Evolutionary conservation across 2,329 filamentous ascomycete species (phyloP).

Genomic region (Ceratocystis eucalypticola): DNA sequence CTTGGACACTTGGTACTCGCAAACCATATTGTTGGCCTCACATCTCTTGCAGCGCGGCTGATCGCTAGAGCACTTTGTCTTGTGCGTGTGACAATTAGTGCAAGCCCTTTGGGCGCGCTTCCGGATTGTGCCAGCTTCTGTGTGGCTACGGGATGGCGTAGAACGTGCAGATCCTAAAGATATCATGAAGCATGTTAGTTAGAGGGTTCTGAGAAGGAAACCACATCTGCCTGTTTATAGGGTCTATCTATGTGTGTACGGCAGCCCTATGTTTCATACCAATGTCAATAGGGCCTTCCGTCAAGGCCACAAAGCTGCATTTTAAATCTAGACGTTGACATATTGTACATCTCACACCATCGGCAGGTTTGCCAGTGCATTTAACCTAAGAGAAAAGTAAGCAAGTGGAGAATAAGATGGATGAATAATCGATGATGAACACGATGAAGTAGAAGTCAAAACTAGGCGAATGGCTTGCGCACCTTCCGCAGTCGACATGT

Average conservation of each 20-base stretch:
- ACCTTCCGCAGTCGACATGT: constrained; percentile 31
- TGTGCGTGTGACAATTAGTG: constrained; percentile 31
- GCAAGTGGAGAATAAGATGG: background rate
- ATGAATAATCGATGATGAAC: constrained; percentile 12
- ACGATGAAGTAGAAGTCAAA: background rate
- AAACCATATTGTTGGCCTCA: constrained; percentile 26
- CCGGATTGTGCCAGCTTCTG: constrained; percentile 31
- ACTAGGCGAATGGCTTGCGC: constrained; percentile 4
- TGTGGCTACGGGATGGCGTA: constrained; percentile 30
- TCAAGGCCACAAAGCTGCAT: constrained; percentile 27
- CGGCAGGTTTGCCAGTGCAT: constrained; percentile 29
- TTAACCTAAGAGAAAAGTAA: constrained; percentile 27
- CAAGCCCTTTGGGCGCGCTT: constrained; percentile 33
- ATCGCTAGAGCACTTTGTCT: constrained; percentile 33
- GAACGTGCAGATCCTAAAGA: constrained; percentile 26
- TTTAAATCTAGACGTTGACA: constrained; percentile 28
- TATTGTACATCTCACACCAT: constrained; percentile 27
- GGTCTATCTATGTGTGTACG: background rate
- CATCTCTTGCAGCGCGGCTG: constrained; percentile 30
- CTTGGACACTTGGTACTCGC: constrained; percentile 31
- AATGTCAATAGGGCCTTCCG: constrained; percentile 17
- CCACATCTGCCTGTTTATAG: too few species aligned
- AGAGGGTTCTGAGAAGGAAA: background rate
- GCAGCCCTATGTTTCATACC: constrained; percentile 1
- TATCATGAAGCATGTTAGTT: background rate